These are phyloP conservation scores for Penicillium fimorum DNA, from an alignment of 495 filamentous ascomycete species.

Conservation along the genomic window DNA sequence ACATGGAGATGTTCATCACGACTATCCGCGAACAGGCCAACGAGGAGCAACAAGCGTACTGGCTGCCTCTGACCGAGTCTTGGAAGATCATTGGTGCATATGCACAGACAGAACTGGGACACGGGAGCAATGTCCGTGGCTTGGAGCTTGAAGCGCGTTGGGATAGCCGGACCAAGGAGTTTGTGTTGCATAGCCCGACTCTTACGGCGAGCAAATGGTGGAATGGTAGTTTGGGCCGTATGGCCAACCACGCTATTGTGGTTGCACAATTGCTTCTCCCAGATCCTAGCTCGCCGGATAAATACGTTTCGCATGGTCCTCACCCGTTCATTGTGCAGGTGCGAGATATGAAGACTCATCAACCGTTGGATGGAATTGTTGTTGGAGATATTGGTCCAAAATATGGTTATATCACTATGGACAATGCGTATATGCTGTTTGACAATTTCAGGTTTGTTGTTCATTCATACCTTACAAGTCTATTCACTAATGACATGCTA, in stretches of 20 bases:
- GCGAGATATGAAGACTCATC: conserved; percentile 43
- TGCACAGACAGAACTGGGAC: conserved; percentile 48
- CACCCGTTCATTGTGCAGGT: conserved; percentile 52
- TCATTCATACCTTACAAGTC: background rate
- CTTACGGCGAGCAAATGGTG: conserved; percentile 52
- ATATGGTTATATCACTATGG: conserved; percentile 48
- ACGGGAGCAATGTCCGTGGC: conserved; percentile 49
- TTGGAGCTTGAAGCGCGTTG: conserved; percentile 47
- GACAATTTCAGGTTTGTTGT: conserved; percentile 32
- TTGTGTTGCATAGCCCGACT: conserved; percentile 47
- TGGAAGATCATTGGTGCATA: conserved; percentile 49
- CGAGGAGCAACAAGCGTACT: conserved; percentile 42
- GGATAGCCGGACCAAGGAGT: conserved; percentile 40
- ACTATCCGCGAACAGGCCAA: conserved; percentile 47
- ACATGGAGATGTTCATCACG: conserved; percentile 34
- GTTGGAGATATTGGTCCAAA: conserved; percentile 52
- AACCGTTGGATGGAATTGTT: conserved; percentile 41
- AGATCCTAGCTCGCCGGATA: conserved; percentile 11
- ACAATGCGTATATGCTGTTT: conserved; percentile 54
- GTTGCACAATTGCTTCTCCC: conserved; percentile 48
- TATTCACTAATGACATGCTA: background rate
- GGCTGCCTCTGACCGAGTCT: conserved; percentile 44
- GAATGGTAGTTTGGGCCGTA: conserved; percentile 48
- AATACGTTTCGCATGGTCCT: conserved; percentile 40
- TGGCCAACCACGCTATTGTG: conserved; percentile 45